Conservation (phyloP, 176 grass and related monocot genomes). For the Oryza meyeriana region DNA sequence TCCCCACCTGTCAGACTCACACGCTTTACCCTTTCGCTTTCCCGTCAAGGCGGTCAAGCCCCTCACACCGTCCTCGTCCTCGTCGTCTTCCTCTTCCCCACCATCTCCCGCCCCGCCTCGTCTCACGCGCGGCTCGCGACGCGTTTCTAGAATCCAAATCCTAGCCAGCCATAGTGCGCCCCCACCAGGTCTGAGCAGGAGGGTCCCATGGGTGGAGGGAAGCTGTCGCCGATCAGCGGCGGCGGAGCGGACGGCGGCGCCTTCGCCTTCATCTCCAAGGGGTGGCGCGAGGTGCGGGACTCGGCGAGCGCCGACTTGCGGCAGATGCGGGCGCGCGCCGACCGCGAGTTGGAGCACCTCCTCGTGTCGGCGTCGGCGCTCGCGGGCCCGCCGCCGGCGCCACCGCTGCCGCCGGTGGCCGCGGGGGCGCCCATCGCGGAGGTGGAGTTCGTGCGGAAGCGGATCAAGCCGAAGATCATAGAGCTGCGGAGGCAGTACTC, state of each 20-base stretch:
- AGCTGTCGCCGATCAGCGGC: neutral
- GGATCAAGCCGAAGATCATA: slow-evolving; percentile 74
- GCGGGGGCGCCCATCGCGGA: slow-evolving; percentile 53
- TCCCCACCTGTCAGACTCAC: neutral
- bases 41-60: neutral
- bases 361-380: slow-evolving; percentile 40
- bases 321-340: slow-evolving; percentile 57
- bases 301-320: slow-evolving; percentile 63
- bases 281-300: slow-evolving; percentile 79
- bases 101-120: slow-evolving; percentile 7
- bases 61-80: neutral
- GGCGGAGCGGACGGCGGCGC: slow-evolving; percentile 33
- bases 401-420: slow-evolving; percentile 21
- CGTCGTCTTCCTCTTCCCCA: slow-evolving; percentile 1
- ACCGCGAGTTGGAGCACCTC: slow-evolving; percentile 69
- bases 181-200: too few species aligned
- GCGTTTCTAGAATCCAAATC: slow-evolving; percentile 36
- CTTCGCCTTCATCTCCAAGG: slow-evolving; percentile 73
- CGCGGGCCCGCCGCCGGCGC: slow-evolving; percentile 20
- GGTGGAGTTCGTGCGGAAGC: slow-evolving; percentile 57
- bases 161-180: neutral
- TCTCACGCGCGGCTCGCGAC: neutral
- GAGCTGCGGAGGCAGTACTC: slow-evolving; percentile 70
- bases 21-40: neutral
- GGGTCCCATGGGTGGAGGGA: neutral